Base-by-base conservation (phyloP, 495 filamentous ascomycete genomes). In the Daldinia childiae region DNA sequence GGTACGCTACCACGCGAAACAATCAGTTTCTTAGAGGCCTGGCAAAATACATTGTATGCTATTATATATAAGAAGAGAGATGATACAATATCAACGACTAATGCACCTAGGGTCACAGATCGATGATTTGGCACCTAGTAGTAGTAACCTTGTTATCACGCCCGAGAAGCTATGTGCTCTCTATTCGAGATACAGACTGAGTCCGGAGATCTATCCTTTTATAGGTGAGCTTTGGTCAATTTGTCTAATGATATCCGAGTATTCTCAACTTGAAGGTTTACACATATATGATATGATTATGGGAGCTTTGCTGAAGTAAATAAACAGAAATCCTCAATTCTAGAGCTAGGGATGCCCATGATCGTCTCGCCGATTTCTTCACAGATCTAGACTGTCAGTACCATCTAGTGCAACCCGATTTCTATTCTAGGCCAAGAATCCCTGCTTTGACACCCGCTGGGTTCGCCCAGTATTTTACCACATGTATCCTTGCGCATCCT, bases 391-490 rank as follows among this genome's bases (percentile, higher is more conserved):
- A 86, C 21, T 94, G 90, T 70, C 86, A 95, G 71, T 93, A 97
- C 74, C 91, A 94, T 78, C 86, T 97, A 12, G 86, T 97, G 1
- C 94, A 93, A 68, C 79, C 84, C 24, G 82, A 85, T 32, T 72
- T 85, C 15, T 82, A 83, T 12, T 83, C 87, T 54, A 79, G 84
- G 60, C 93, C 94, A 4, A 86, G 86, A 50, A 85, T 93, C 34
- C 94, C 94, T 2, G 91, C 87, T 14, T 82, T 98, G 15, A 97
- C 94, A 1, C 91, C 92, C 2, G 73, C 83, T 30, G 95, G 95
- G 3, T 98, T 97, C 77, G 85, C 90, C 65, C 80, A 80, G 60
- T 97, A 92, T 89, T 88, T 91, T 77, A 93, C 91, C 0, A 80
- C 88, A 21, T 84, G 91, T 79, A 90, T 97, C 55, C 87, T 88